Base-by-base conservation (phyloP, 306 rosid species). In the Herpetospermum pedunculosum region DNA sequence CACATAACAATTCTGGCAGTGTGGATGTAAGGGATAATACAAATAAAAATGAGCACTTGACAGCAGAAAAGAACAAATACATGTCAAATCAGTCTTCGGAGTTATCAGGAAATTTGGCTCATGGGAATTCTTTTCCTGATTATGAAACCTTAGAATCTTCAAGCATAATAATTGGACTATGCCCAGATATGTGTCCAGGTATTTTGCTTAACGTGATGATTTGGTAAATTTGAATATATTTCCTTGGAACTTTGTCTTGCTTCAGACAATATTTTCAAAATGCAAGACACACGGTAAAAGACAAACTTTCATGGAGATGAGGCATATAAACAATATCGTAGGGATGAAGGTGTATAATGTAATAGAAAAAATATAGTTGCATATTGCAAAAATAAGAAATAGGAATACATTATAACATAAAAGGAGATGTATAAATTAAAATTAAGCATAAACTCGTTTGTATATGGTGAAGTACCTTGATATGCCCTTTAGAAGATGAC, bases 141-240 rank as follows among this genome's bases (percentile, higher is more conserved):
- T 30, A 60, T 83, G 95, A 88, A 78, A 92, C 77, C 68, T 53
- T 57, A 32, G 87, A 82, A 25, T 37, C 85, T 18, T 85, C 96
- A 81, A 83, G 80, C 78, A 78, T 86, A 41, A 91, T 91, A 79
- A 76, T 81, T 73, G 99, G 97, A 75, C 60, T 77, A 74, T 94
- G 99, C 80, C 89, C 90, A 30, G 97, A 94, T 79, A 94, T 94
- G 99, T 94, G 99, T 81, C 99, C 99, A 54, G 97, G 99, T 89
- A 85, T 77, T 79, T 77, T 74, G 75, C 83, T 76, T 41, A 69
- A 49, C 70, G 77, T 78, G 38, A 57, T 73, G 57, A 47, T 85
- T 58, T 70, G 59, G 62, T 68, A 18, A 71, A 44, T 53, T 79
- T 70, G 11, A 68, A 62, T 8, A 16, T 47, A 34, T 71, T 71